Evolutionary conservation across 306 rosid species (phyloP).

Genomic region (Aeschynomene evenia): DNA sequence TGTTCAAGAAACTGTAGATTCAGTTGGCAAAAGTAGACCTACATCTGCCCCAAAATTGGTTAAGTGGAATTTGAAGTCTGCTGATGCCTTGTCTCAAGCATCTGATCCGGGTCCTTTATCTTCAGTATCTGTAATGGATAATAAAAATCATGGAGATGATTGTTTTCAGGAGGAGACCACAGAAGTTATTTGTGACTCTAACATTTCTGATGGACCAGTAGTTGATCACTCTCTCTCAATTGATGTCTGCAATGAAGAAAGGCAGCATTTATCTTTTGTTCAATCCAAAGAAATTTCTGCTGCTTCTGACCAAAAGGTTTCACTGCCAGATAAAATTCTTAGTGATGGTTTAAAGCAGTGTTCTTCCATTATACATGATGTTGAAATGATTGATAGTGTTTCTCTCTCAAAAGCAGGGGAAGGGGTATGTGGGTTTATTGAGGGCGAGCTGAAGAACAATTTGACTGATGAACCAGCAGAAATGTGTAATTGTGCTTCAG

Average conservation of each 20-base stretch:
- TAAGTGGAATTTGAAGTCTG: slow-evolving; percentile 2
- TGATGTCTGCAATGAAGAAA: slow-evolving; percentile 40
- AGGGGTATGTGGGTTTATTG: slow-evolving; percentile 34
- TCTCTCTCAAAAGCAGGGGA: slow-evolving; percentile 30
- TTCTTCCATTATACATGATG: slow-evolving; percentile 34
- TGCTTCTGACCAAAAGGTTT: slow-evolving; percentile 39
- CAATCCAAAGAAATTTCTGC: slow-evolving; percentile 27
- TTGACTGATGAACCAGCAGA: slow-evolving; percentile 28
- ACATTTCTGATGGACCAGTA: slow-evolving; percentile 33
- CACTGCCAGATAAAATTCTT: slow-evolving; percentile 32
- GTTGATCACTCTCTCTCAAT: slow-evolving; percentile 31
- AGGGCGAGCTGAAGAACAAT: slow-evolving; percentile 29
- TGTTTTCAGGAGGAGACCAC: slow-evolving; percentile 33
- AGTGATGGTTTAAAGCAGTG: slow-evolving; percentile 43
- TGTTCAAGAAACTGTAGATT: slow-evolving; percentile 33
- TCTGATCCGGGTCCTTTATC: slow-evolving; percentile 23
- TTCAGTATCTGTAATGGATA: slow-evolving; percentile 38
- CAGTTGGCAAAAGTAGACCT: slow-evolving; percentile 29
- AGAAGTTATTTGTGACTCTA: slow-evolving; percentile 34
- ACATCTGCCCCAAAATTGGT: slow-evolving; percentile 30
- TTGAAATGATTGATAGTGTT: slow-evolving; percentile 32
- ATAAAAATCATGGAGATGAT: slow-evolving; percentile 26
- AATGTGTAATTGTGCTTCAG: slow-evolving; percentile 37
- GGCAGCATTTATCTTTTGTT: slow-evolving; percentile 32
- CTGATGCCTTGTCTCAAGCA: slow-evolving; percentile 22